A percentile compares a stretch with the other conserved stretches of the same genome.
Evolutionary conservation across 2,329 filamentous ascomycete species (phyloP).

Genomic region (Colletotrichum costaricense): DNA sequence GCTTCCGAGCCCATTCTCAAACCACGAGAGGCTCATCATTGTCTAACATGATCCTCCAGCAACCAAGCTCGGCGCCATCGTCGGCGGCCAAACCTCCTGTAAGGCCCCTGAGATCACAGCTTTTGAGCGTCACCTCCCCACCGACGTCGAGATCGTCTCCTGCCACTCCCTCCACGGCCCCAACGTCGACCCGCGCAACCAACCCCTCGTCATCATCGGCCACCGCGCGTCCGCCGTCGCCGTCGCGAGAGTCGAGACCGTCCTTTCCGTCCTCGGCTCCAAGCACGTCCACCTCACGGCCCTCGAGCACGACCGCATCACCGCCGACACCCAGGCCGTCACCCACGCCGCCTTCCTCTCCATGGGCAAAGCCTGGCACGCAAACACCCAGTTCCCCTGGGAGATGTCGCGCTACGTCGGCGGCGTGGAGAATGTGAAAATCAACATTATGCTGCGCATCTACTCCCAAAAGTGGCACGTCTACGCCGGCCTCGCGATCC

Average conservation of each 20-base stretch:
- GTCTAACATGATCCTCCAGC: conserved; percentile 62
- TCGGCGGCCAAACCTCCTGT: conserved; percentile 97
- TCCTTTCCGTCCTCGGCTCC: conserved; percentile 85
- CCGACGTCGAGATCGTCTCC: conserved; percentile 92
- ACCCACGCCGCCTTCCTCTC: conserved; percentile 96
- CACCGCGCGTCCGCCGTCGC: conserved; percentile 85
- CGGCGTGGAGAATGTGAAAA: conserved; percentile 99
- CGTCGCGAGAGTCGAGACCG: conserved; percentile 81
- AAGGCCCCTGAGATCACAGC: conserved; percentile 96
- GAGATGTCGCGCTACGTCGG: conserved; percentile 95
- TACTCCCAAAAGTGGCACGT: conserved; percentile 99
- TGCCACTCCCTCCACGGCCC: conserved; percentile 98
- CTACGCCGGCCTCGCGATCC: conserved; percentile 95
- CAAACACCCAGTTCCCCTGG: conserved; percentile 96
- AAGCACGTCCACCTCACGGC: conserved; percentile 90
- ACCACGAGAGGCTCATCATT: background rate
- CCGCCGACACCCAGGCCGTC: conserved; percentile 96
- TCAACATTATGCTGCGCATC: conserved; percentile 97
- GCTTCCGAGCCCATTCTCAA: background rate
- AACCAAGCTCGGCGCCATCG: conserved; percentile 93
- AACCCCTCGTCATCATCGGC: conserved; percentile 93
- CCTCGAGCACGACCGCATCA: conserved; percentile 93
- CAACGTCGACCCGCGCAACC: conserved; percentile 85
- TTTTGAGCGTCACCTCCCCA: conserved; percentile 88
- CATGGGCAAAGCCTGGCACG: conserved; percentile 98